phyloP scores from a whole-genome alignment of 1,139 yeast species.

The Geotrichum siamense region DNA sequence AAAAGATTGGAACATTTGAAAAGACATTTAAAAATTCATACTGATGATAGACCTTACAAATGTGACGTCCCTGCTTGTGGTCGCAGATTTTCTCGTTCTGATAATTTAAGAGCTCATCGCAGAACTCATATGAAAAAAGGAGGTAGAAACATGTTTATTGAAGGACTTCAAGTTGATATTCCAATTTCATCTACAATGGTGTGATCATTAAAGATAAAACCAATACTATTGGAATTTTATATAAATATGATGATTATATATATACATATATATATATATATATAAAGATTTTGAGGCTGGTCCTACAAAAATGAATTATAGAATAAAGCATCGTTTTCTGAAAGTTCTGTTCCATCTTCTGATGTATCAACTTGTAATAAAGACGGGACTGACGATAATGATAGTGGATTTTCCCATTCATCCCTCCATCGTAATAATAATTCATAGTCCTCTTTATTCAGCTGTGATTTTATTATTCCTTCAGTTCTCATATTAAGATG shows the following conservation, averaged over 20 bases:
- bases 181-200: conserved; percentile 7
- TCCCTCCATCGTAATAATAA: neutral
- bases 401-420: neutral
- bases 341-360: conserved; percentile 6
- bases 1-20: conserved; percentile 90
- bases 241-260: neutral
- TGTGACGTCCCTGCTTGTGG: conserved; percentile 63
- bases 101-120: conserved; percentile 71
- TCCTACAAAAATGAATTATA: conserved; percentile 6
- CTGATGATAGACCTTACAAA: conserved; percentile 76
- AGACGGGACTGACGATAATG: neutral
- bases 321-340: conserved; percentile 4
- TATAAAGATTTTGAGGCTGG: conserved; percentile 1
- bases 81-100: conserved; percentile 69
- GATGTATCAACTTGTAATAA: neutral
- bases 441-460: conserved; percentile 4
- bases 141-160: conserved; percentile 38
- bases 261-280: neutral
- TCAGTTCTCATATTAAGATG: neutral
- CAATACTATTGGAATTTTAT: too few species aligned
- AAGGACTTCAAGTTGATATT: conserved; percentile 41
- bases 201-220: too few species aligned
- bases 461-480: conserved; percentile 2
- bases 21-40: conserved; percentile 82
- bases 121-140: conserved; percentile 58